Evolutionary conservation across 2,329 filamentous ascomycete genomes (phyloP), one percentile per base, ranked within the genome.

Genomic region (Camillea tinctor): DNA sequence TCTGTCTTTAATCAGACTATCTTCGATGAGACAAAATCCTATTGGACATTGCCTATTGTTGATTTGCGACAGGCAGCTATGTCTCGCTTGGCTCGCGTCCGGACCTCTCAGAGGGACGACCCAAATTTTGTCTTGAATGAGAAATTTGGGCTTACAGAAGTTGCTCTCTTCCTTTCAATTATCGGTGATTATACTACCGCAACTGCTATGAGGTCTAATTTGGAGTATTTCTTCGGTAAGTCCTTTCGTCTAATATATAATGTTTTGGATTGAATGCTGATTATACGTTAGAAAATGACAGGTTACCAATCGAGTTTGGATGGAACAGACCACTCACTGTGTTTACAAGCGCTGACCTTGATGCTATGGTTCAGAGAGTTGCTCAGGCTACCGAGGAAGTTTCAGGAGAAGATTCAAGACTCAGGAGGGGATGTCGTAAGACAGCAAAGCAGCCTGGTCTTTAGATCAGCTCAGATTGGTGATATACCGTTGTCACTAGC

Each of bases 1-100:
- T 76, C 81, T 64, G 58, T 78, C 58, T 85, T 86, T 74, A 83
- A 85, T 70, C 72, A 79, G 56, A 78, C 75, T 2, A 68, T 84
- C 62, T 86, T 84, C 68, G 76, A 80, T 55, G 69, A 77, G 58
- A 77, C 77, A 0, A 73, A 65, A 48, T 59, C 65, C 4, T 84
- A 79, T 71, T 86, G 81, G 79, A 80, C 76, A 0, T 72, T 59
- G 0, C 68, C 74, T 2, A 69, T 73, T 19, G 66, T 85, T 26
- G 71, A 75, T 21, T 68, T 77, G 1, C 58, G 76, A 2, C 76
- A 77, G 70, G 68, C 80, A 2, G 81, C 81, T 58, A 79, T 80
- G 60, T 75, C 75, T 64, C 80, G 81, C 59, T 54, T 81, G 0
- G 76, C 73, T 1, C 77, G 81, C 6, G 75, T 81, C 52, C 64